A percentile compares a stretch with the other conserved stretches of the same genome.
Conservation (phyloP, 257 asterid species). For the Solanum phureja region DNA sequence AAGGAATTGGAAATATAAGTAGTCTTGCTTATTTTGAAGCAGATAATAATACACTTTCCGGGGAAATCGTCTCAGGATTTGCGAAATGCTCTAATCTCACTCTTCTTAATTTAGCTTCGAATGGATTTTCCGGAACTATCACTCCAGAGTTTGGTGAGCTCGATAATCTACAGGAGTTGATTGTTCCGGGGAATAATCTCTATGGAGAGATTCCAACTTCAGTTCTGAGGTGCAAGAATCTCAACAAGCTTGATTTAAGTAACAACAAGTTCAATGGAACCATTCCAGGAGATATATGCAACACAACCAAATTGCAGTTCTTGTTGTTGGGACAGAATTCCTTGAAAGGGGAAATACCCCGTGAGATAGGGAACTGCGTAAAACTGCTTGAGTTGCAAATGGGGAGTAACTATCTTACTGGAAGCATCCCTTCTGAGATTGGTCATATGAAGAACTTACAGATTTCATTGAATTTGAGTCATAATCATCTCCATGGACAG, state of each 20-base stretch:
- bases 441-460: conserved; percentile 88
- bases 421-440: conserved; percentile 76
- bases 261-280: conserved; percentile 64
- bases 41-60: conserved; percentile 68
- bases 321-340: conserved; percentile 56
- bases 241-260: conserved; percentile 85
- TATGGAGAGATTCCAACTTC: conserved; percentile 70
- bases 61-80: conserved; percentile 73
- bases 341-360: conserved; percentile 65
- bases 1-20: conserved; percentile 62
- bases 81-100: conserved; percentile 72
- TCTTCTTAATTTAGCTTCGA: conserved; percentile 85
- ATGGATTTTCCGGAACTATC: conserved; percentile 56
- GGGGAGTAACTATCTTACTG: conserved; percentile 65
- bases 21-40: conserved; percentile 94
- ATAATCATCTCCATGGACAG: conserved; percentile 63
- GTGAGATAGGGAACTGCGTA: conserved; percentile 73
- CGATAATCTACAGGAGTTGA: conserved; percentile 68
- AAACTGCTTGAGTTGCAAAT: conserved; percentile 75
- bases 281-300: conserved; percentile 64
- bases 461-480: conserved; percentile 75
- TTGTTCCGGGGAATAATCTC: conserved; percentile 54
- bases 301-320: conserved; percentile 65
- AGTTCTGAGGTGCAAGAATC: conserved; percentile 53
- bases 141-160: conserved; percentile 72